phyloP scores from a whole-genome alignment of 1,284 basidiomycete genomes.

The Dichomitus squalens region DNA sequence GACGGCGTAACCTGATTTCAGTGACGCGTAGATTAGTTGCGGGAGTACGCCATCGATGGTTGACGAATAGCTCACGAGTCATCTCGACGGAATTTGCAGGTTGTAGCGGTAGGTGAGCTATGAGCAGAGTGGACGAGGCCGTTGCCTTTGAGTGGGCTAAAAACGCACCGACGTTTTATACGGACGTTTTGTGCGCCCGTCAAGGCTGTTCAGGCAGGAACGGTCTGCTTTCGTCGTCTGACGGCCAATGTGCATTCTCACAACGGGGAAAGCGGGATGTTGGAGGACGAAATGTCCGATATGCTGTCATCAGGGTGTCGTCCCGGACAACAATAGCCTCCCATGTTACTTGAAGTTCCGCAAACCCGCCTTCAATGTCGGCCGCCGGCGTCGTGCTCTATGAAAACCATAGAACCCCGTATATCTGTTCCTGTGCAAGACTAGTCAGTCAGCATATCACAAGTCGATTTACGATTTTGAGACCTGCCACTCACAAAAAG shows the following conservation, averaged over 20 bases:
- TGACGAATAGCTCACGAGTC: background rate
- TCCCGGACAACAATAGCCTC: conserved; percentile 1
- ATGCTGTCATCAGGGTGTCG: conserved; percentile 1
- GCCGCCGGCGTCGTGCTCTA: background rate
- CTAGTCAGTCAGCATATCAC: background rate
- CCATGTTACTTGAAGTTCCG: background rate
- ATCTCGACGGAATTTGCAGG: background rate
- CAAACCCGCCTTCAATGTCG: background rate
- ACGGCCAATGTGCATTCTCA: background rate
- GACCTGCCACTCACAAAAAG: no score
- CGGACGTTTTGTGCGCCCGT: background rate
- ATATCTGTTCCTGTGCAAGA: background rate
- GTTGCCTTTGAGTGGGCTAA: background rate
- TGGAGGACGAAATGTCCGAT: background rate
- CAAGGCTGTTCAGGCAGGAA: background rate
- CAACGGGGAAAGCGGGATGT: background rate
- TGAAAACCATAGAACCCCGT: background rate
- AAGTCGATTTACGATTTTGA: no score
- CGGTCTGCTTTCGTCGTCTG: background rate
- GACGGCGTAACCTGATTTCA: conserved; percentile 42
- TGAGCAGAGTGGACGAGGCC: background rate
- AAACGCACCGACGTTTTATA: conserved; percentile 2
- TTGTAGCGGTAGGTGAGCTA: background rate
- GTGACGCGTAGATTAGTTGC: background rate
- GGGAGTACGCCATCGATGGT: background rate